Base-by-base conservation (phyloP, 2,329 filamentous ascomycete genomes). In the Colletotrichum chrysophilum region DNA sequence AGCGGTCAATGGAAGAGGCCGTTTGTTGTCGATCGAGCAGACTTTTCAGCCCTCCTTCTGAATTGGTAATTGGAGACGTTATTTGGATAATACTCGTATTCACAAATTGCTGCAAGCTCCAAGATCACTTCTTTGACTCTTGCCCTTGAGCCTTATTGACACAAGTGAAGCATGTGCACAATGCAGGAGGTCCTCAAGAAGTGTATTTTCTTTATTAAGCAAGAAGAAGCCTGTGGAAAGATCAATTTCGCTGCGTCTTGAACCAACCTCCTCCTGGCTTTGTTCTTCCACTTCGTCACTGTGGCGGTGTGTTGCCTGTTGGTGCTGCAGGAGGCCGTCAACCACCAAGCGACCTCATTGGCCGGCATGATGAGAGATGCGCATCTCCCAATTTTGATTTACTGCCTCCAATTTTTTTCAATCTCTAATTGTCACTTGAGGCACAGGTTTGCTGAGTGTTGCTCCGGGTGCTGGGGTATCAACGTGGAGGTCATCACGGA, bases 61-160 rank as follows among this genome's bases (percentile, higher is more conserved):
- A 0, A 21, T 52, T 7, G n/a, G n/a, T 21, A 7, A 52, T 52
- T 13, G 5, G 4, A 2, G 4, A 21, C n/a, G 10, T 4, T 52
- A 10, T 52, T 48, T 43, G 16, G 14, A 16, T 36, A 0, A 36
- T 16, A 0, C 3, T 16, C 14, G 34, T 36, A 16, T 4, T 16
- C 34, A 36, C 34, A 4, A 36, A 8, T 4, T 36, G 14, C 34
- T 36, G 34, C 34, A 36, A 4, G 34, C 4, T 36, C 34, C 34
- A 36, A 16, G 0, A 4, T 4, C 34, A 1, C 4, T 36, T 16
- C 14, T 36, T 4, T 36, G 34, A 16, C 0, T 16, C 7, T 36
- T 36, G 16, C 7, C 34, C 34, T 0, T 1, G 34, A 36, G 14
- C 8, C 34, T 14, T 36, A 2, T 36, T 14, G 7, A 16, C 14